Evolutionary conservation across 805 yeast species (phyloP), one percentile per base, ranked within the genome.

Genomic region (Teunomyces funiuensis): DNA sequence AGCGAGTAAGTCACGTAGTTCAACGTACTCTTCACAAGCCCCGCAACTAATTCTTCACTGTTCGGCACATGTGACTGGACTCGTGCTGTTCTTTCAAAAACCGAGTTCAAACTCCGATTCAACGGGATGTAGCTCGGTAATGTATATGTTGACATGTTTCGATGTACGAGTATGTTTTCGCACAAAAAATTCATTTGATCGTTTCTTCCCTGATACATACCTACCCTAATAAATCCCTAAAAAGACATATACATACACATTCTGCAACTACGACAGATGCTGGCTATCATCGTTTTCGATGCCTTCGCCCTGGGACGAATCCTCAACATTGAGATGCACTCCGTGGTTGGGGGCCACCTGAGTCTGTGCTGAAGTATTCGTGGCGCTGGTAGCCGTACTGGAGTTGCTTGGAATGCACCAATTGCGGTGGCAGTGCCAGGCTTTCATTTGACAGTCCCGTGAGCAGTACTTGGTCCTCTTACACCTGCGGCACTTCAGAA

Each of bases 381-480:
- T 45, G 43, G 36, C 47, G 30, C 45, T 49, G 16, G 57, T 52
- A 11, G 61, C 53, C n/a, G 57, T 46, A 22, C 67, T 58, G 5
- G 66, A 60, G 36, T 52, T 57, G 48, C 74, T 69, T 11, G 74
- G 80, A 34, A 80, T 77, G 61, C 99, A 91, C 99, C 99, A 91
- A 60, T 88, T 87, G 51, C 93, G 79, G 69, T 91, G 99, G 57
- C 84, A 87, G 11, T 79, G 77, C 98, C 98, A 91, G 0, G 97
- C 95, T 49, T 76, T 77, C 54, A 88, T 74, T 65, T 91, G 99
- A 62, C 99, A 91, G 41, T 84, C 88, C 51, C 91, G 79, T 6
- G 95, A 84, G 61, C 99, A 91, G 61, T 91, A 91, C 66, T 93
- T 93, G 3, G 98, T 90, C 45, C 97, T 72, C 61, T 91, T 88